Evolutionary conservation across 2,329 filamentous ascomycete species (phyloP).

Genomic region (Talaromyces sp.): DNA sequence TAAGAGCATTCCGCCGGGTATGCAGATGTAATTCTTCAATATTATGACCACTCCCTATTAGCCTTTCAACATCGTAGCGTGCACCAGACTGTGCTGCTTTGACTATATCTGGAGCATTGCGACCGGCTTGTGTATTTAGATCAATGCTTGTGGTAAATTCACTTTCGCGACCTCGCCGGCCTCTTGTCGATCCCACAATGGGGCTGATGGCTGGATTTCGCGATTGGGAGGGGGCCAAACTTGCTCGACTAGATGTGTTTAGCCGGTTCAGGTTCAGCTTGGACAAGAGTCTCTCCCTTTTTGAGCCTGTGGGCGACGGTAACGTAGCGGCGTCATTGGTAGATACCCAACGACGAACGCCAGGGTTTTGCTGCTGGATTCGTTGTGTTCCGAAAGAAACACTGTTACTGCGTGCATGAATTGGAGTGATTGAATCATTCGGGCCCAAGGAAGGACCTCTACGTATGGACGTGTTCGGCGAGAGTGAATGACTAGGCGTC

Average conservation of each 20-base stretch:
- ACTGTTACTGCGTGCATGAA: constrained; percentile 23
- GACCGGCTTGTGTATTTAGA: constrained; percentile 27
- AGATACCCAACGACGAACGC: constrained; percentile 24
- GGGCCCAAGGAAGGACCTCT: constrained; percentile 20
- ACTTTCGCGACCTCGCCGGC: constrained; percentile 24
- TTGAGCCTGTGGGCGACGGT: constrained; percentile 20
- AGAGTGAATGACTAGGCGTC: constrained; percentile 19
- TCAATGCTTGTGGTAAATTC: constrained; percentile 38
- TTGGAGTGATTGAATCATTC: constrained; percentile 18
- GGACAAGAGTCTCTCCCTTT: constrained; percentile 23
- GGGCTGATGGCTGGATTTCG: constrained; percentile 16
- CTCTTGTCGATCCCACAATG: constrained; percentile 20
- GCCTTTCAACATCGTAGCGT: constrained; percentile 31
- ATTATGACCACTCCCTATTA: constrained; percentile 31
- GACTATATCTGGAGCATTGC: constrained; percentile 33
- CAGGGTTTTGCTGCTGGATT: constrained; percentile 9
- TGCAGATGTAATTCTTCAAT: constrained; percentile 30
- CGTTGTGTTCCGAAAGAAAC: constrained; percentile 18
- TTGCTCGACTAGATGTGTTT: constrained; percentile 19
- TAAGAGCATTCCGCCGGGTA: constrained; percentile 36
- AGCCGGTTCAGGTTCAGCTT: constrained; percentile 21
- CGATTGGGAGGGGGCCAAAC: constrained; percentile 14
- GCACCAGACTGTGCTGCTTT: constrained; percentile 37
- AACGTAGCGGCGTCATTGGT: constrained; percentile 12
- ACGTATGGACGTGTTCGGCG: constrained; percentile 12